These are phyloP conservation scores for Capronia americana DNA, from an alignment of 2,329 filamentous ascomycete species.

Conservation along the genomic window DNA sequence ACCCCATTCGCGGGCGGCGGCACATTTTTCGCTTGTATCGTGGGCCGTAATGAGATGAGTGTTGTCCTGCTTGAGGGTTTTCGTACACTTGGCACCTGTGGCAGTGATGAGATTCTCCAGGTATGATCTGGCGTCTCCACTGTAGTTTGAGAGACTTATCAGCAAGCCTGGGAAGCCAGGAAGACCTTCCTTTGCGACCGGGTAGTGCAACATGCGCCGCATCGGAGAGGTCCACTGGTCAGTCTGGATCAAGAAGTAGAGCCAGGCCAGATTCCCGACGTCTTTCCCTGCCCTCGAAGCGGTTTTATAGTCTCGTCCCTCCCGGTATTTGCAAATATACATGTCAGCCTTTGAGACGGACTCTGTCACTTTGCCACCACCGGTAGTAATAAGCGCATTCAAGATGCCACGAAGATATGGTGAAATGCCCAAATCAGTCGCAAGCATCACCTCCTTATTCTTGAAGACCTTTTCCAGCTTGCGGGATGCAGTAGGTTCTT, in stretches of 20 bases:
- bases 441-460: constrained; percentile 77
- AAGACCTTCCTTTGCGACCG: constrained; percentile 76
- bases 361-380: constrained; percentile 72
- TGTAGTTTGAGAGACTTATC: constrained; percentile 95
- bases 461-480: constrained; percentile 73
- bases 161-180: constrained; percentile 76
- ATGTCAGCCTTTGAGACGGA: constrained; percentile 75
- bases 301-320: constrained; percentile 76
- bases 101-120: constrained; percentile 89
- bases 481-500: constrained; percentile 44
- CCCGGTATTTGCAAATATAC: constrained; percentile 85
- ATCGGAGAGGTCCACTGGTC: constrained; percentile 89
- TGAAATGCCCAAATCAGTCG: constrained; percentile 74
- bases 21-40: constrained; percentile 87
- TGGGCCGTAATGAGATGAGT: constrained; percentile 95
- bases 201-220: constrained; percentile 86
- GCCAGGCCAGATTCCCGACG: constrained; percentile 91
- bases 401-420: constrained; percentile 71
- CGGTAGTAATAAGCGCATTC: constrained; percentile 70
- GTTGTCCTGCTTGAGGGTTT: constrained; percentile 93
- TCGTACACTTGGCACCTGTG: constrained; percentile 86
- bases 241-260: constrained; percentile 88
- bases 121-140: constrained; percentile 90
- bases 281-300: constrained; percentile 80
- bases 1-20: constrained; percentile 90